phyloP scores from a whole-genome alignment of 2,329 filamentous ascomycete species.

The Exophiala xenobiotica region DNA sequence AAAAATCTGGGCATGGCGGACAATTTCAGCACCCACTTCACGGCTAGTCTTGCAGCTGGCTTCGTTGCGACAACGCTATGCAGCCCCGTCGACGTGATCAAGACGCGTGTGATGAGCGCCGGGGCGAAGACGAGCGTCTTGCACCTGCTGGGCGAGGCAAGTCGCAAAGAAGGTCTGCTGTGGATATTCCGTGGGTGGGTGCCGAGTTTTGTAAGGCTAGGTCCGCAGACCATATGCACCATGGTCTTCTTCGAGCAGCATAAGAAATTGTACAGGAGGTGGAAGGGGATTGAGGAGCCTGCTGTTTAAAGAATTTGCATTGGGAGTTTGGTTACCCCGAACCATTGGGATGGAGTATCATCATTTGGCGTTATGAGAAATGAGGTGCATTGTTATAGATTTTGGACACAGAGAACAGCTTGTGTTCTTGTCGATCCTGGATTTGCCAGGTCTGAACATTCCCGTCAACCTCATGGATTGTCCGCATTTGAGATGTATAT shows the following conservation, averaged over 20 bases:
- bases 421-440: too few relatives aligned
- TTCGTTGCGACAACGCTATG: constrained; percentile 68
- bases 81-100: constrained; percentile 66
- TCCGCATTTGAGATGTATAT: neutral
- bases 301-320: neutral
- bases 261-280: constrained; percentile 59
- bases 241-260: constrained; percentile 68
- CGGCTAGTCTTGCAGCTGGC: constrained; percentile 60
- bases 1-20: constrained; percentile 53
- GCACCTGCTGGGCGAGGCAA: constrained; percentile 54
- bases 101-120: constrained; percentile 64
- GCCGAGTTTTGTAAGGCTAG: constrained; percentile 64
- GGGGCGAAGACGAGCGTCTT: constrained; percentile 46
- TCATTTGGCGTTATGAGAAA: neutral
- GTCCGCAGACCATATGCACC: constrained; percentile 65
- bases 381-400: neutral
- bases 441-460: too few relatives aligned
- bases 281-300: constrained; percentile 37
- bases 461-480: too few relatives aligned
- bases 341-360: neutral
- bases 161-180: constrained; percentile 56
- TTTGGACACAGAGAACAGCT: neutral
- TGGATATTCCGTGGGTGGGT: constrained; percentile 70
- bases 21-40: constrained; percentile 61
- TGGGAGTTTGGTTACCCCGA: neutral